Evolutionary conservation across 257 asterid species (phyloP), one percentile per base, ranked within the genome.

Genomic region (Plectranthus barbatus): DNA sequence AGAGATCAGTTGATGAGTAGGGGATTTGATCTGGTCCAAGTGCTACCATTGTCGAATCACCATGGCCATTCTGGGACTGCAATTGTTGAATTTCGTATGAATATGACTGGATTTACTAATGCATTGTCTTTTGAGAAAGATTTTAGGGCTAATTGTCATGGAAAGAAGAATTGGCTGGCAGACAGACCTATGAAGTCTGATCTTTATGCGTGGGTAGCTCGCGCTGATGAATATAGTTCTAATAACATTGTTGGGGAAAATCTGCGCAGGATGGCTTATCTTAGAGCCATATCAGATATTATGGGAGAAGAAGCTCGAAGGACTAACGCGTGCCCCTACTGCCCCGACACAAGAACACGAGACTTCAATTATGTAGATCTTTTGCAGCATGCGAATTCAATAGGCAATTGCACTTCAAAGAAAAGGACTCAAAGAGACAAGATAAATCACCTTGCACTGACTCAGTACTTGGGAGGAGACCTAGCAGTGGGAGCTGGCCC

Each of bases 31-130:
- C 94, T 88, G 19, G 75, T 74, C 31, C 72, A 88, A 74, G 95
- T 84, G 60, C 81, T 82, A 3, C 87, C 86, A 48, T 65, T 87
- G 19, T 87, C 91, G 95, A 83, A 77, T 72, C 75, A 72, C 72
- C 78, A 60, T 62, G 95, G 95, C 50, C 85, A 84, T 74, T 84
- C 95, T 0, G 90, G 93, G 54, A 74, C 70, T 18, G 95, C 95
- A 12, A 65, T 81, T 33, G 87, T 84, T 60, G 94, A 84, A 65
- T 87, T 87, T 70, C 65, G 60, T 3, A 79, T 83, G 56, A 86
- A 83, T 71, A 83, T 86, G 91, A 71, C 73, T 57, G 95, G 93
- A 46, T 87, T 83, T 64, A 76, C 66, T 34, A 74, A 71, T 76
- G 91, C 91, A 48, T 17, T 61, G 42, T 45, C 56, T 17, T 61